Base-by-base conservation (phyloP, 805 yeast species). In the Torulaspora franciscae region DNA sequence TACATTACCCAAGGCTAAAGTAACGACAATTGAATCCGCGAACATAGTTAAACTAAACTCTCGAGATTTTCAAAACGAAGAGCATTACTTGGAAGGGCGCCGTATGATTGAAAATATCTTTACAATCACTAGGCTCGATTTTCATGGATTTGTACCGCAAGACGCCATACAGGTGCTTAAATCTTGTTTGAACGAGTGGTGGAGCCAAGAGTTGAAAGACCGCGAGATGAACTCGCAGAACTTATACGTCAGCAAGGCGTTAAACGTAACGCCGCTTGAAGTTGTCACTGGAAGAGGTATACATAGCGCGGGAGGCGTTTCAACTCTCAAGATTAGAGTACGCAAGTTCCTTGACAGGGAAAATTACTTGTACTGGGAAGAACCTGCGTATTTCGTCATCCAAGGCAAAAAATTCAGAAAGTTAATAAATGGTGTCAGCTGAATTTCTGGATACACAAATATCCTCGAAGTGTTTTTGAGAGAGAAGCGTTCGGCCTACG, bases 251-350 rank as follows among this genome's bases (percentile, higher is more conserved):
- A 47, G 65, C 0, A 62, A 59, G 24, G 80, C 73, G 0, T 45
- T 54, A 8, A 67, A 69, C 57, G 70, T 76, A 1, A 67, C 62
- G 1, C 75, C 77, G 0, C 54, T 83, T 6, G 58, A 48, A 1
- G 64, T 84, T 0, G 64, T 83, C 9, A 82, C 91, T 0, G 91
- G 93, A 0, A 64, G 86, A 50, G 93, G 93, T 0, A 55, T 80
- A 5, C 93, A 85, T 59, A 80, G 86, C 37, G 68, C 58, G 1
- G 77, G 75, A 4, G 86, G 88, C 0, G 57, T 66, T 1, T 69
- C 84, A 1, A 73, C 67, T 47, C 70, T 84, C 13, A 70, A 71
- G 46, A 60, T 49, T 1, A 56, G 71, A 2, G 76, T 82, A 3
- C 62, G 65, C 36, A 66, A 60, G 14, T 60, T 66, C 50, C 64